These are phyloP conservation scores for Suillus alpinus DNA, from an alignment of 768 basidiomycete species.

Conservation along the genomic window DNA sequence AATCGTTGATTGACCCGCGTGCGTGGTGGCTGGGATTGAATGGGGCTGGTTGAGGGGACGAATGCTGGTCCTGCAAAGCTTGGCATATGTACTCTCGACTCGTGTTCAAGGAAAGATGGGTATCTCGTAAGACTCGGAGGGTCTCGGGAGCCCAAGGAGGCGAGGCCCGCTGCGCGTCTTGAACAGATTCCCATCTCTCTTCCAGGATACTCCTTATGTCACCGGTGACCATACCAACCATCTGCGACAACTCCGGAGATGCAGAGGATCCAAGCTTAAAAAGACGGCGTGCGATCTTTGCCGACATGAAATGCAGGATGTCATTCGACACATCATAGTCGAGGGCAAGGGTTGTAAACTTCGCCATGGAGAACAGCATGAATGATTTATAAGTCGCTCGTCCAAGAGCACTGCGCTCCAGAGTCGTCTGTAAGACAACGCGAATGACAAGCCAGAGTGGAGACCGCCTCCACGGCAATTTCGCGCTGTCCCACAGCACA, in stretches of 20 bases:
- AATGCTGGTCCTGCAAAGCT: constrained; percentile 8
- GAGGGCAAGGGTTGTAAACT: constrained; percentile 10
- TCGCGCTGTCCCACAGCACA: constrained; percentile 38
- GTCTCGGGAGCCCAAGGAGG: constrained; percentile 28
- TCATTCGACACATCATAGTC: constrained; percentile 24
- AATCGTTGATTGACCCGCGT: constrained; percentile 1
- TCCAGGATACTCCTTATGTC: constrained; percentile 23
- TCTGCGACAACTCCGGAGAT: constrained; percentile 15
- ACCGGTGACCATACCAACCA: constrained; percentile 8
- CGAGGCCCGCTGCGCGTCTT: constrained; percentile 22
- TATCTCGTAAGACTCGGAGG: constrained; percentile 30
- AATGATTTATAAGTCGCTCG: constrained; percentile 30
- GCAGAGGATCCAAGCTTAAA: constrained; percentile 31
- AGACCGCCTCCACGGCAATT: constrained; percentile 7
- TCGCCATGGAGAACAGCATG: constrained; percentile 29
- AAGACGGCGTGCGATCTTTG: constrained; percentile 37
- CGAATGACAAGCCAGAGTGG: no score
- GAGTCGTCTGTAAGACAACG: constrained; percentile 18
- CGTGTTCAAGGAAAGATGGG: constrained; percentile 29
- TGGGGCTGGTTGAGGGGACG: not conserved
- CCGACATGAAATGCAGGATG: constrained; percentile 35
- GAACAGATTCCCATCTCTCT: constrained; percentile 35
- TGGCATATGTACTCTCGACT: constrained; percentile 29
- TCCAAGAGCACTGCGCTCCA: constrained; percentile 16
- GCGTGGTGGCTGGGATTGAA: constrained; percentile 8